Percentiles rank a stretch among this genome's conserved stretches.
phyloP scores from a whole-genome alignment of 139 green algal species.

The Chlorella sp. region DNA sequence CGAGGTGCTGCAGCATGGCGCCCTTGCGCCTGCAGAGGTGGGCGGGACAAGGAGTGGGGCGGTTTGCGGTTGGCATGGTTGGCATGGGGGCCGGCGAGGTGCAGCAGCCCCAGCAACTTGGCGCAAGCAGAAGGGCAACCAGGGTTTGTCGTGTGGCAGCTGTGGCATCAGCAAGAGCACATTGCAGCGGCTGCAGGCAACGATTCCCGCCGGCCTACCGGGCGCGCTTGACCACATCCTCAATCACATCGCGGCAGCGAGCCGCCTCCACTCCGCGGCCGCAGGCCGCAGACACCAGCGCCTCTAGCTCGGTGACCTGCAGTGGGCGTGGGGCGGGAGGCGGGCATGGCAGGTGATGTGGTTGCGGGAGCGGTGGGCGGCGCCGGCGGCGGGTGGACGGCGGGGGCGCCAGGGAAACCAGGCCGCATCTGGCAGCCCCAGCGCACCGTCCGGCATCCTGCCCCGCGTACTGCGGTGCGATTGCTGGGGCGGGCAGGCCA shows the following conservation, averaged over 20 bases:
- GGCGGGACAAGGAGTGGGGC: not conserved
- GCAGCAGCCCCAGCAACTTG: not conserved
- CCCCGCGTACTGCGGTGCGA: too few relatives aligned
- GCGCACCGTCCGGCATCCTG: too few relatives aligned
- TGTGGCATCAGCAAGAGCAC: not conserved
- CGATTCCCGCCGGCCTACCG: not conserved
- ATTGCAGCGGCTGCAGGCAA: not conserved
- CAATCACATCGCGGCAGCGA: conserved; percentile 9
- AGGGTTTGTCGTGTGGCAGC: not conserved
- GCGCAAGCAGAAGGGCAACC: not conserved
- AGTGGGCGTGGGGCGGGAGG: not conserved
- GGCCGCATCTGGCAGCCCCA: too few relatives aligned
- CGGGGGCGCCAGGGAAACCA: too few relatives aligned
- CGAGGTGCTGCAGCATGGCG: conserved; percentile 12
- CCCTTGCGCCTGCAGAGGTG: not conserved
- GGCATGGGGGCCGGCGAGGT: not conserved
- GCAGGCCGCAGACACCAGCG: not conserved
- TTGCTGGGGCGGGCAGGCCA: too few relatives aligned
- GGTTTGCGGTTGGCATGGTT: not conserved
- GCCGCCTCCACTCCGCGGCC: not conserved
- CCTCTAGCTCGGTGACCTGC: conserved; percentile 25
- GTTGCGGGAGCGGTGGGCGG: too few relatives aligned
- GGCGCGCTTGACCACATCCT: not conserved
- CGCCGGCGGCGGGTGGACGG: too few relatives aligned
- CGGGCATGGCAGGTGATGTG: not conserved